Evolutionary conservation across 1,139 yeast genomes (phyloP).

Genomic region (Nadsonia commutata): DNA sequence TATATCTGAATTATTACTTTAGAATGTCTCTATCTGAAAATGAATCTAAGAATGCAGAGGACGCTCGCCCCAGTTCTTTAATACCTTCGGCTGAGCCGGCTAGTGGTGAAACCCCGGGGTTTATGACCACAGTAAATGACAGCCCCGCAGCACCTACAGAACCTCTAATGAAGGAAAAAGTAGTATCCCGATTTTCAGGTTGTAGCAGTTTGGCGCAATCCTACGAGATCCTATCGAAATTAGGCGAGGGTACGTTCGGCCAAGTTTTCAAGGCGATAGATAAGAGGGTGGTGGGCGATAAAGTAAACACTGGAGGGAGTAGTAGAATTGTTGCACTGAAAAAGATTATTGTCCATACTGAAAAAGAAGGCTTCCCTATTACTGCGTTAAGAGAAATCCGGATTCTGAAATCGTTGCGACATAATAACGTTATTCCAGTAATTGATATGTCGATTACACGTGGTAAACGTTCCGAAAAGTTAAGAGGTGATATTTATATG

Average conservation of each 20-base stretch:
- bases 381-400: conserved; percentile 91
- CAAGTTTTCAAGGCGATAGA: conserved; percentile 57
- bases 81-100: not conserved
- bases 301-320: conserved; percentile 26
- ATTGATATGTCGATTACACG: conserved; percentile 71
- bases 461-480: conserved; percentile 15
- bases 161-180: not conserved
- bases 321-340: conserved; percentile 68
- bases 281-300: not conserved
- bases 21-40: too few relatives aligned
- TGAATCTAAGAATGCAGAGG: too few relatives aligned
- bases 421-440: conserved; percentile 59
- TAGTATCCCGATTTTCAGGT: not conserved
- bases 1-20: too few relatives aligned
- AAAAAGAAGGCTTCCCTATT: conserved; percentile 86
- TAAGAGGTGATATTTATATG: conserved; percentile 47
- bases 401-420: conserved; percentile 56
- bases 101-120: too few relatives aligned
- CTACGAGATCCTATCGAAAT: conserved; percentile 45
- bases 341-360: conserved; percentile 66
- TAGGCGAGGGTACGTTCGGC: conserved; percentile 88
- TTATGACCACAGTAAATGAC: too few relatives aligned
- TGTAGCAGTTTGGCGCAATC: conserved; percentile 4
- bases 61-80: too few relatives aligned
- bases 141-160: not conserved